Percentiles rank a stretch among this genome's conserved stretches.
These are phyloP conservation scores for Pelargonium myrrhifolium DNA, from an alignment of 441 rosid species.

Conservation along the genomic window DNA sequence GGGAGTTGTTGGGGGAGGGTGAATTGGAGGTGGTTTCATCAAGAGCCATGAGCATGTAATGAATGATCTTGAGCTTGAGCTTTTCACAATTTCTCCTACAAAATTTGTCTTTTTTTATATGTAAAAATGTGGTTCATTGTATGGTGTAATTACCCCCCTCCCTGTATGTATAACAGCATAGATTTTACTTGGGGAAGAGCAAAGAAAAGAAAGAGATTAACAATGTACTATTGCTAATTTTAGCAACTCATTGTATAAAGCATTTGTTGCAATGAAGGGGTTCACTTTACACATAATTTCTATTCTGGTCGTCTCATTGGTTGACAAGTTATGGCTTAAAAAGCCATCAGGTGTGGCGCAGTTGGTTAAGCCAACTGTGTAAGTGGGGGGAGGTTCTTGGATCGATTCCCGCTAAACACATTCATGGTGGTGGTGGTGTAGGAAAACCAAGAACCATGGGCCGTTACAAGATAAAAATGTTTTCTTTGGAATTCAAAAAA, in stretches of 20 bases:
- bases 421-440: no score
- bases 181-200: constrained; percentile 13
- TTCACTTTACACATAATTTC: no score
- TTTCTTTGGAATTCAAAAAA: no score
- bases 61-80: neutral
- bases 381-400: no score
- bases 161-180: constrained; percentile 10
- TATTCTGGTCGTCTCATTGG: no score
- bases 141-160: constrained; percentile 29
- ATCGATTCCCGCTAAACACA: no score
- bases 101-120: constrained; percentile 17
- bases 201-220: neutral
- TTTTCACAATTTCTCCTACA: constrained; percentile 4
- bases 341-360: no score
- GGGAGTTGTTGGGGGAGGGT: constrained; percentile 41
- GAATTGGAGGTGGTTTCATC: constrained; percentile 45
- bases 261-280: no score
- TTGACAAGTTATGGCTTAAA: no score
- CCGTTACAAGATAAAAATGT: no score
- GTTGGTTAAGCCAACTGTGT: no score
- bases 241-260: neutral
- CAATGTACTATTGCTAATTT: constrained; percentile 13
- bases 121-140: constrained; percentile 25
- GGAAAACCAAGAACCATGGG: no score
- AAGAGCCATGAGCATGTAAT: constrained; percentile 58